These are phyloP conservation scores for Boletus rubroflammeus DNA, from an alignment of 768 basidiomycete species.

Conservation along the genomic window DNA sequence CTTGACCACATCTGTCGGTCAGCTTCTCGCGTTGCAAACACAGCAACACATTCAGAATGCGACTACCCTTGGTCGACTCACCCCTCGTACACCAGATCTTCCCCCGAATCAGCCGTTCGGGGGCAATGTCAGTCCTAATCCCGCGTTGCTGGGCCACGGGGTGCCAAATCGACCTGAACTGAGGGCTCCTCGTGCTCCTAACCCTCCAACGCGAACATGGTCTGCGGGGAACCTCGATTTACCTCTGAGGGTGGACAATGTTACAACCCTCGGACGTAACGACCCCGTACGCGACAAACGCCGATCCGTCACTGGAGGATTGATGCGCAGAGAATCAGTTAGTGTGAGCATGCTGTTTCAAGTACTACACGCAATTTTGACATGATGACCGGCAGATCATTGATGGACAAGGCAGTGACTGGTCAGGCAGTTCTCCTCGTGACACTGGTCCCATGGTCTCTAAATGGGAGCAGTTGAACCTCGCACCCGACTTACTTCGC, in stretches of 20 bases:
- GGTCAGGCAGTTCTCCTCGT: slow-evolving; percentile 52
- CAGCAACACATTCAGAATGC: slow-evolving; percentile 59
- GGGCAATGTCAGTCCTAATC: slow-evolving; percentile 35
- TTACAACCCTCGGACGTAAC: slow-evolving; percentile 35
- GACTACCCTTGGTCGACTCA: slow-evolving; percentile 31
- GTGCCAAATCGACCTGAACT: slow-evolving; percentile 64
- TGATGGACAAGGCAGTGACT: slow-evolving; percentile 54
- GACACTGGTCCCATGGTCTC: slow-evolving; percentile 79
- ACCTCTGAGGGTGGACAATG: slow-evolving; percentile 52
- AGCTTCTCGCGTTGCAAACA: slow-evolving; percentile 76
- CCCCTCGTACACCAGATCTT: slow-evolving; percentile 39
- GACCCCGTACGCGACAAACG: slow-evolving; percentile 61
- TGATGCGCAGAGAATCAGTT: slow-evolving; percentile 72
- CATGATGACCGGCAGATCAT: slow-evolving; percentile 39
- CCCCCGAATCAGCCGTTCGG: slow-evolving; percentile 42
- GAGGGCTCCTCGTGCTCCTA: slow-evolving; percentile 59
- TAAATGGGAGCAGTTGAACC: slow-evolving; percentile 92
- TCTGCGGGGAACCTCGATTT: slow-evolving; percentile 78
- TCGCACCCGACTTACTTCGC: slow-evolving; percentile 82
- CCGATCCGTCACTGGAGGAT: slow-evolving; percentile 59
- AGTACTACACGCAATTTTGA: slow-evolving; percentile 12
- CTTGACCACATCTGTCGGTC: slow-evolving; percentile 80
- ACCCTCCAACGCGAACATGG: slow-evolving; percentile 78
- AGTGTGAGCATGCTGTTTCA: slow-evolving; percentile 47
- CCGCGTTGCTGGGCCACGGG: slow-evolving; percentile 52